Evolutionary conservation across 208 protist genomes (phyloP).

Genomic region (Leishmania martiniquensis): DNA sequence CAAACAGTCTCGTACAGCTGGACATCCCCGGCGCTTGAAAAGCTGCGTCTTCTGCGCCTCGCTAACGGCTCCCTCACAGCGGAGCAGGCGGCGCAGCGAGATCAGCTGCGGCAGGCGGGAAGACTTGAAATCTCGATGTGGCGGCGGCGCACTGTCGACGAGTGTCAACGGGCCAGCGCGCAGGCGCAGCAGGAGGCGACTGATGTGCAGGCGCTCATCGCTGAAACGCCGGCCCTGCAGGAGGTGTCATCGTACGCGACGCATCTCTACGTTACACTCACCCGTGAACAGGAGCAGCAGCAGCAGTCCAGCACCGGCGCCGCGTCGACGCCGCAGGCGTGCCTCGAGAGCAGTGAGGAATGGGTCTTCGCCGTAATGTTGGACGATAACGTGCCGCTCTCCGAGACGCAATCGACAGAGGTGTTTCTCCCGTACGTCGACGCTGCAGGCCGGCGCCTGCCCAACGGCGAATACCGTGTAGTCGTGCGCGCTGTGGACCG

Average conservation of each 20-base stretch:
- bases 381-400: slow-evolving; percentile 70
- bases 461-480: slow-evolving; percentile 77
- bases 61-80: slow-evolving; percentile 48
- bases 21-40: slow-evolving; percentile 50
- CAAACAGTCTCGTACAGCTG: slow-evolving; percentile 69
- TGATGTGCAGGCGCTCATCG: slow-evolving; percentile 37
- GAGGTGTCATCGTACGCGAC: slow-evolving; percentile 63
- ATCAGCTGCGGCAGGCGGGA: slow-evolving; percentile 30
- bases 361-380: slow-evolving; percentile 89
- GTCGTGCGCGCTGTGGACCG: slow-evolving; percentile 71
- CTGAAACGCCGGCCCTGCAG: slow-evolving; percentile 38
- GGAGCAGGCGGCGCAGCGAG: slow-evolving; percentile 47
- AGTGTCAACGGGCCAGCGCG: slow-evolving; percentile 29
- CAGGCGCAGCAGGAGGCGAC: slow-evolving; percentile 24
- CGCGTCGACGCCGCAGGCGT: not conserved
- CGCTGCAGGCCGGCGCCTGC: slow-evolving; percentile 43
- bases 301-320: not conserved
- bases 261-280: slow-evolving; percentile 49
- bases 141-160: slow-evolving; percentile 51
- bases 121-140: slow-evolving; percentile 83
- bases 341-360: slow-evolving; percentile 31
- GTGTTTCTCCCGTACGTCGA: slow-evolving; percentile 76
- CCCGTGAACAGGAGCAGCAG: slow-evolving; percentile 18
- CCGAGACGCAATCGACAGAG: slow-evolving; percentile 42
- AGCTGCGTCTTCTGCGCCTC: slow-evolving; percentile 30